Base-by-base conservation (phyloP, 2,329 filamentous ascomycete species). In the Pseudogymnoascus sp. region DNA sequence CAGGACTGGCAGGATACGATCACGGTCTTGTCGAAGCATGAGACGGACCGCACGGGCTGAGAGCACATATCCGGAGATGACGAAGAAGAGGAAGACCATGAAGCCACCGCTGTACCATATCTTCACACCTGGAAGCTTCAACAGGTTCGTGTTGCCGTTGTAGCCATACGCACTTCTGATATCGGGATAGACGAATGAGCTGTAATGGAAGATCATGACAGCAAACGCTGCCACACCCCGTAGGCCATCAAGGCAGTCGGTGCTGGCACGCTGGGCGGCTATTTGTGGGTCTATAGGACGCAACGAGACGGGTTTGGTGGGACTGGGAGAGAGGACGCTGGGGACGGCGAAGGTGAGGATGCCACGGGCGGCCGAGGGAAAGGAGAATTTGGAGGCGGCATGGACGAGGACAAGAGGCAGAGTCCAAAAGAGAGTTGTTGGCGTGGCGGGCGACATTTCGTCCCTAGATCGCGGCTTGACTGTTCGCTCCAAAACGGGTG, bases 21-120 rank as follows among this genome's bases (percentile, higher is more conserved):
- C 71, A 60, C 72, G 70, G 62, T 78, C 71, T 39, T 75, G 72
- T 8, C 72, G 67, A 62, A 76, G 77, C 6, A 79, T 74, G 33
- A 74, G 71, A 60, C 74, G 73, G 25, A 81, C 68, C 2, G 79
- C 76, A 65, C 78, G 78, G 66, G 75, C 74, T 6, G 78, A 75
- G 22, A 82, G 73, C 2, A 76, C 79, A 64, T 78, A 80, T 38
- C 80, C 79, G 1, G 79, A 81, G 36, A 82, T 78, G 66, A 81
- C 75, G 69, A 81, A 81, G 69, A 82, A 81, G 55, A 82, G 75
- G 67, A 79, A 76, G 2, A 82, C 79, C 77, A 79, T 79, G 7
- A 78, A 77, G 16, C 76, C 73, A 16, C 78, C 78, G 16, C 76
- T 76, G 49, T 55, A 55, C 16, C 79, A 62, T 28, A 79, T 71